Percentiles rank a stretch among this genome's conserved stretches.
Conservation (phyloP, 176 grass and related monocot species). For the Aegilops speltoides region DNA sequence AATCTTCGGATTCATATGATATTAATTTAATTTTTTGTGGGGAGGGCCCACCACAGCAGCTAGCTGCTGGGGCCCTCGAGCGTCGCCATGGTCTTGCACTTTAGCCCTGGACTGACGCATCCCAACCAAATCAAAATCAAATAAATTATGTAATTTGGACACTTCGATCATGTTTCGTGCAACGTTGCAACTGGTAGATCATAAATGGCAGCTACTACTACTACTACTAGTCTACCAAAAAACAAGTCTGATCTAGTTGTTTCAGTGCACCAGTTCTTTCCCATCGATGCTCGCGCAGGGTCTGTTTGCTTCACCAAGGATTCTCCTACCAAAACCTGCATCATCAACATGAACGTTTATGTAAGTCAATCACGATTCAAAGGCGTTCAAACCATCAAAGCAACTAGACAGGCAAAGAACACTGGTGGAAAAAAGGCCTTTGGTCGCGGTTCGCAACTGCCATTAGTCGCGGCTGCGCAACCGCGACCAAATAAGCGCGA, state of each 20-base stretch:
- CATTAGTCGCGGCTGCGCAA: too few species aligned
- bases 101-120: neutral
- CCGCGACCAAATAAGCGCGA: too few species aligned
- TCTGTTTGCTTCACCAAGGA: constrained; percentile 85
- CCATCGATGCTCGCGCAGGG: constrained; percentile 69
- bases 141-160: too few species aligned
- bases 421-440: too few species aligned
- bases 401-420: too few species aligned
- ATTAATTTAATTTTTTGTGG: constrained; percentile 66
- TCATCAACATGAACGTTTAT: neutral
- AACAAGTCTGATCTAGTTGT: neutral
- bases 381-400: too few species aligned
- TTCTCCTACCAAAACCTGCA: constrained; percentile 91
- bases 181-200: neutral
- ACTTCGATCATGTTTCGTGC: too few species aligned
- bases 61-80: neutral
- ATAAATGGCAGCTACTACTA: neutral
- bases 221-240: neutral
- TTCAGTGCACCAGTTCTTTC: constrained; percentile 59
- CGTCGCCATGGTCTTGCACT: neutral
- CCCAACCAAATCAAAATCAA: neutral
- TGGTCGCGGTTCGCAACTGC: too few species aligned
- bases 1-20: neutral
- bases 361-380: too few species aligned
- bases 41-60: neutral